A percentile compares a stretch with the other conserved stretches of the same genome.
These are phyloP conservation scores for Fusarium redolens DNA, from an alignment of 2,329 filamentous ascomycete genomes.

Conservation along the genomic window DNA sequence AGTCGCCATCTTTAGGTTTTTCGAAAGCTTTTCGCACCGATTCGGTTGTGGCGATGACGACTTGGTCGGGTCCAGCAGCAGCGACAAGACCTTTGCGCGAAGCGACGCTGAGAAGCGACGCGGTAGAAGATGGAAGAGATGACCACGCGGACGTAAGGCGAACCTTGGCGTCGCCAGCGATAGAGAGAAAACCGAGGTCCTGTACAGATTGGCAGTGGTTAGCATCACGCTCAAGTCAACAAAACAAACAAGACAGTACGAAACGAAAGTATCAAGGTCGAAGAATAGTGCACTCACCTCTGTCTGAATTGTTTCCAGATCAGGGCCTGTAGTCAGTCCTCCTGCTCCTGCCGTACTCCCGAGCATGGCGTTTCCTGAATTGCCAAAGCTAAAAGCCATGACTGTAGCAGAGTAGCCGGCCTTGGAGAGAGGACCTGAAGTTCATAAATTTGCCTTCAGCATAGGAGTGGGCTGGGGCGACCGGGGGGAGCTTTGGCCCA, in stretches of 20 bases:
- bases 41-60: slow-evolving; percentile 82
- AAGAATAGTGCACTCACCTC: slow-evolving; percentile 67
- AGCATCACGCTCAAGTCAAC: slow-evolving; percentile 31
- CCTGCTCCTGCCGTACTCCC: slow-evolving; percentile 54
- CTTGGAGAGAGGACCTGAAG: slow-evolving; percentile 40
- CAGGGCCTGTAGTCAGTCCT: slow-evolving; percentile 63
- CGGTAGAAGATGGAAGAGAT: slow-evolving; percentile 76
- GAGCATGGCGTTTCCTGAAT: slow-evolving; percentile 57
- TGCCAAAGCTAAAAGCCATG: slow-evolving; percentile 75
- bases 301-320: slow-evolving; percentile 82
- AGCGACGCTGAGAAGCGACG: slow-evolving; percentile 87
- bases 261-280: background rate
- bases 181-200: slow-evolving; percentile 83
- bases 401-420: slow-evolving; percentile 53
- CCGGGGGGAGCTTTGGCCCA: slow-evolving; percentile 36
- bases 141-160: slow-evolving; percentile 85
- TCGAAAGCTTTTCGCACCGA: slow-evolving; percentile 81
- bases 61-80: slow-evolving; percentile 83
- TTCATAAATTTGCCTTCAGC: slow-evolving; percentile 46
- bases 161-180: slow-evolving; percentile 85
- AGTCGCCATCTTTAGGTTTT: slow-evolving; percentile 66
- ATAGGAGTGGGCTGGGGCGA: slow-evolving; percentile 38
- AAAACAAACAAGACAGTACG: slow-evolving; percentile 20
- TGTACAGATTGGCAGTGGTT: slow-evolving; percentile 45
- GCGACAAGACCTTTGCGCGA: slow-evolving; percentile 84